These are phyloP conservation scores for Knufia fluminis DNA, from an alignment of 2,329 filamentous ascomycete genomes.

Conservation along the genomic window DNA sequence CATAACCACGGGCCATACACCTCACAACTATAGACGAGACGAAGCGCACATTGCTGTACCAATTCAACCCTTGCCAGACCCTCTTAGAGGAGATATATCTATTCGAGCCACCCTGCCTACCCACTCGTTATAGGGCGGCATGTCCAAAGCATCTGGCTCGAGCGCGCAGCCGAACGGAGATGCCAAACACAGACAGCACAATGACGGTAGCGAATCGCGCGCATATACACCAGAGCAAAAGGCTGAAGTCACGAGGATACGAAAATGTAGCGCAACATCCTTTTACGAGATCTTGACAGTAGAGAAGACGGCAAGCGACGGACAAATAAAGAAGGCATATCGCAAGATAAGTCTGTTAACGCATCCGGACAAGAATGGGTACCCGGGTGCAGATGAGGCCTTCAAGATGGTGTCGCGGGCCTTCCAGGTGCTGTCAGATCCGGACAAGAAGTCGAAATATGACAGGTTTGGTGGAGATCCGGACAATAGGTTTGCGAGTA, in stretches of 20 bases:
- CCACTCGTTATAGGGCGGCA: conserved; percentile 13
- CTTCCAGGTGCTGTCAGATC: conserved; percentile 85
- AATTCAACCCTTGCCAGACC: background rate
- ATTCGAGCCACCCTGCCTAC: background rate
- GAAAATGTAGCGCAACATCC: conserved; percentile 70
- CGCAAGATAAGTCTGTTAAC: conserved; percentile 87
- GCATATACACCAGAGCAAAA: conserved; percentile 84
- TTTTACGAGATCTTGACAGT: conserved; percentile 93
- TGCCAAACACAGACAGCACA: conserved; percentile 39
- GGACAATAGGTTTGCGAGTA: conserved; percentile 68
- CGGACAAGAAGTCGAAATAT: conserved; percentile 82
- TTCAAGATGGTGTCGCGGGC: conserved; percentile 97
- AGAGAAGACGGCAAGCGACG: conserved; percentile 58
- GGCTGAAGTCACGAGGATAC: conserved; percentile 79
- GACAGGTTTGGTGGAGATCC: conserved; percentile 88
- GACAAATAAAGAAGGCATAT: conserved; percentile 96
- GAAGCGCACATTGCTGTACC: no score
- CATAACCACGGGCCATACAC: background rate
- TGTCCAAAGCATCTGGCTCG: conserved; percentile 37
- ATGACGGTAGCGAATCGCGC: conserved; percentile 42
- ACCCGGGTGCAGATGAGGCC: conserved; percentile 88
- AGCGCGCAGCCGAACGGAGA: conserved; percentile 32
- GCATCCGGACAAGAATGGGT: conserved; percentile 97
- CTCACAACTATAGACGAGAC: no score
- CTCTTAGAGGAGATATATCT: background rate